Evolutionary conservation across 2,329 filamentous ascomycete species (phyloP).

Genomic region (Paraconiothyrium sp.): DNA sequence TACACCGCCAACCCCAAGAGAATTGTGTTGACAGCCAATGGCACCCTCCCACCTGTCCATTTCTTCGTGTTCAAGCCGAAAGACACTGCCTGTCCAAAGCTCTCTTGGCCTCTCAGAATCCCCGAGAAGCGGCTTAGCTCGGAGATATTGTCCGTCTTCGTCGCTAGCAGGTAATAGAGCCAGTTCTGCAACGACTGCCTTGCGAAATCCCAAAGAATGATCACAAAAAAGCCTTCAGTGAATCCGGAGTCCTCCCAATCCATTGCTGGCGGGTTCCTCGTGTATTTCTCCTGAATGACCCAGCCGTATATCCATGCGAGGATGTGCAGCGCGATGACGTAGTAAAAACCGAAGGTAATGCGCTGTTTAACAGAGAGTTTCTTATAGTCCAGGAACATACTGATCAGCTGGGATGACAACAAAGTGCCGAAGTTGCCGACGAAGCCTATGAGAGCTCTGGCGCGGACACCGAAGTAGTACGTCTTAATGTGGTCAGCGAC

Average conservation of each 20-base stretch:
- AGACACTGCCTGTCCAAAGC: slow-evolving; percentile 56
- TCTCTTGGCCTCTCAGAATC: slow-evolving; percentile 57
- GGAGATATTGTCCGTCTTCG: slow-evolving; percentile 65
- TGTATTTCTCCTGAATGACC: slow-evolving; percentile 64
- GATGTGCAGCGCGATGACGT: slow-evolving; percentile 57
- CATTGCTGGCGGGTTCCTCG: slow-evolving; percentile 50
- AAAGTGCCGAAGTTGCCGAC: slow-evolving; percentile 55
- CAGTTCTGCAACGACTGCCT: slow-evolving; percentile 65
- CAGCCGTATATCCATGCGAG: slow-evolving; percentile 63
- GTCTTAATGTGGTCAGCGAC: slow-evolving; percentile 52
- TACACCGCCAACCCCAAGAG: slow-evolving; percentile 37
- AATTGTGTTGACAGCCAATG: slow-evolving; percentile 52
- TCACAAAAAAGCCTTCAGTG: slow-evolving; percentile 59
- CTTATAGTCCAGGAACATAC: slow-evolving; percentile 57
- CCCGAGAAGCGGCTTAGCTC: slow-evolving; percentile 58
- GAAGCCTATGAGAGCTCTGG: slow-evolving; percentile 60
- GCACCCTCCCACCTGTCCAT: slow-evolving; percentile 56
- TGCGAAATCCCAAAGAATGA: slow-evolving; percentile 61
- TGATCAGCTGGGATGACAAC: slow-evolving; percentile 58
- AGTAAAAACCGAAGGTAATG: slow-evolving; percentile 57
- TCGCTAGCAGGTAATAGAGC: slow-evolving; percentile 65
- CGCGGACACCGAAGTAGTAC: slow-evolving; percentile 59
- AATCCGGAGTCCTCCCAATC: slow-evolving; percentile 57
- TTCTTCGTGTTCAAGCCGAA: slow-evolving; percentile 56
- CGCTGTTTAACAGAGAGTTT: slow-evolving; percentile 52